phyloP scores from a whole-genome alignment of 164 flowering plant species.

The Nymphaea colorata region DNA sequence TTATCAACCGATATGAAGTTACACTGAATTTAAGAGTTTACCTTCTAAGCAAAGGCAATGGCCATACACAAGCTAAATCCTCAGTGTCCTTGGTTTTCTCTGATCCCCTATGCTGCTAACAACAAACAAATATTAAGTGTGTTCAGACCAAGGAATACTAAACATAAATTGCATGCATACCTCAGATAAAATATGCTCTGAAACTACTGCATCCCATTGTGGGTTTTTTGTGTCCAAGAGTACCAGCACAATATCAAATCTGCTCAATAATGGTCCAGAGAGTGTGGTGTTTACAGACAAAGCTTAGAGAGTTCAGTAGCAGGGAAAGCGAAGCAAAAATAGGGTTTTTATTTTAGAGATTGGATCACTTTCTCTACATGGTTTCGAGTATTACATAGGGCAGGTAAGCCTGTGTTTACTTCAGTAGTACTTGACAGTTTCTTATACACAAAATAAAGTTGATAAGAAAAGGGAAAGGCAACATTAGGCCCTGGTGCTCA shows the following conservation, averaged over 20 bases:
- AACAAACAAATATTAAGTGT: neutral
- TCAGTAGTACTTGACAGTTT: too few relatives aligned
- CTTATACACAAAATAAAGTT: too few relatives aligned
- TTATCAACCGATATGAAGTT: too few relatives aligned
- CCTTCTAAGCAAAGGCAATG: constrained; percentile 75
- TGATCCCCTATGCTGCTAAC: constrained; percentile 30
- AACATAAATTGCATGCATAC: constrained; percentile 21
- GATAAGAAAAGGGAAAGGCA: too few relatives aligned
- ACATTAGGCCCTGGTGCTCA: too few relatives aligned
- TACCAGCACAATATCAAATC: constrained; percentile 96
- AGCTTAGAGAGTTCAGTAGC: constrained; percentile 37
- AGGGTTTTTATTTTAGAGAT: too few relatives aligned
- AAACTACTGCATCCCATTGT: constrained; percentile 93
- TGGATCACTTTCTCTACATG: neutral
- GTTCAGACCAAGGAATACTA: neutral
- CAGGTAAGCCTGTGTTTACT: too few relatives aligned
- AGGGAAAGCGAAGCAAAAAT: neutral
- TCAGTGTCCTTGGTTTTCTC: constrained; percentile 25
- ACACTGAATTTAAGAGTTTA: constrained; percentile 9
- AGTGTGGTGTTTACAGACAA: constrained; percentile 92
- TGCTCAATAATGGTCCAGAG: constrained; percentile 91
- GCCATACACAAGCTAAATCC: constrained; percentile 46
- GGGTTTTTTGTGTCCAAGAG: constrained; percentile 93
- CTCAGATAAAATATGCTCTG: constrained; percentile 87
- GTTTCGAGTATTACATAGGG: too few relatives aligned